Percentiles rank a stretch among this genome's conserved stretches.
phyloP scores from a whole-genome alignment of 2,329 filamentous ascomycete species.

The Aspergillus sojae region DNA sequence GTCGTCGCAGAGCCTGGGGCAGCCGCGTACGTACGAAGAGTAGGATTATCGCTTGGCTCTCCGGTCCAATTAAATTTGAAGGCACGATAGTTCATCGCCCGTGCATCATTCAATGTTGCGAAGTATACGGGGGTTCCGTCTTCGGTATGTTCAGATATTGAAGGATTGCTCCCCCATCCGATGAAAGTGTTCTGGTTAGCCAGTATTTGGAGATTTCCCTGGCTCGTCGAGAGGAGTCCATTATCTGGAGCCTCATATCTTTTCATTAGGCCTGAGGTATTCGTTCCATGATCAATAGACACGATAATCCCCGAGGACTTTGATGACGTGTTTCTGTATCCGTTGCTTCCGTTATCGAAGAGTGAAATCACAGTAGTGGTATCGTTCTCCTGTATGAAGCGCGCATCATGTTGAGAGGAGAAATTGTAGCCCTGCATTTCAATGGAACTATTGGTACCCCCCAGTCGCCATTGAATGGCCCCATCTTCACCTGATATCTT shows the following conservation, averaged over 20 bases:
- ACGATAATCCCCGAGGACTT: conserved; percentile 45
- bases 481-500: conserved; percentile 45
- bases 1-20: conserved; percentile 30
- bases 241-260: conserved; percentile 33
- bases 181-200: conserved; percentile 42
- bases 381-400: conserved; percentile 41
- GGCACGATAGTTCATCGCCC: conserved; percentile 46
- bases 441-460: conserved; percentile 41
- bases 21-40: conserved; percentile 40
- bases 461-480: conserved; percentile 42
- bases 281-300: conserved; percentile 38
- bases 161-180: conserved; percentile 47
- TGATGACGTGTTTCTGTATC: conserved; percentile 41
- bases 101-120: conserved; percentile 35
- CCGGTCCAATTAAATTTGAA: conserved; percentile 47
- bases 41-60: conserved; percentile 42
- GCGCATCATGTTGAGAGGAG: conserved; percentile 47
- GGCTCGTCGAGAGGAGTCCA: conserved; percentile 37
- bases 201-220: conserved; percentile 44
- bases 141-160: conserved; percentile 42
- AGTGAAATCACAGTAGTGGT: conserved; percentile 43
- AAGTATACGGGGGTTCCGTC: conserved; percentile 42
- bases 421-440: conserved; percentile 43
- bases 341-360: conserved; percentile 47
- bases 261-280: conserved; percentile 37